phyloP scores from a whole-genome alignment of 441 rosid species.

The Bruguiera hainesii region DNA sequence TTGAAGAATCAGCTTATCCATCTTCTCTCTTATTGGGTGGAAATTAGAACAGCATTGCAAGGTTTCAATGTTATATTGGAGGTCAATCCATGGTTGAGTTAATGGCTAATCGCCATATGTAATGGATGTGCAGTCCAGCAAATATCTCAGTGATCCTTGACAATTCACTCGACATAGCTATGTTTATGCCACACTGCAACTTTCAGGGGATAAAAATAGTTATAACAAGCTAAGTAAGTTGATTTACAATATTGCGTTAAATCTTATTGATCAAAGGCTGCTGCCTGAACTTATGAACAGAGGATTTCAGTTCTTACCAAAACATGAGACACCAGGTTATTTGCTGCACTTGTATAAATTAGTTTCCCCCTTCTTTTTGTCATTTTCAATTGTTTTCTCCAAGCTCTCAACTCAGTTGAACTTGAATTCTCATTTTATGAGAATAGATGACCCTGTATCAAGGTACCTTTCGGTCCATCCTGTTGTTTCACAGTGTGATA shows the following conservation, averaged over 20 bases:
- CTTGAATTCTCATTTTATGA: background rate
- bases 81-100: background rate
- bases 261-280: background rate
- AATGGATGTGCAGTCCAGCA: no score
- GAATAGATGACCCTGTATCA: no score
- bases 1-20: background rate
- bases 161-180: no score
- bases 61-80: background rate
- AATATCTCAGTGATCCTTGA: no score
- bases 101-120: no score
- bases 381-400: background rate
- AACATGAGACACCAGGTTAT: background rate
- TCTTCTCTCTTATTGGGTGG: background rate
- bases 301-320: background rate
- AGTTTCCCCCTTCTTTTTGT: background rate
- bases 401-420: background rate
- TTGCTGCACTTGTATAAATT: background rate
- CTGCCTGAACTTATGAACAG: background rate
- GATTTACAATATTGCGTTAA: background rate
- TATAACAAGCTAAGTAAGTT: no score
- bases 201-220: no score
- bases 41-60: background rate
- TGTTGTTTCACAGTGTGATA: no score
- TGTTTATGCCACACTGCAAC: no score
- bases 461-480: no score